phyloP scores from a whole-genome alignment of 352 stramenopile species.

The Pythium aquatile region DNA sequence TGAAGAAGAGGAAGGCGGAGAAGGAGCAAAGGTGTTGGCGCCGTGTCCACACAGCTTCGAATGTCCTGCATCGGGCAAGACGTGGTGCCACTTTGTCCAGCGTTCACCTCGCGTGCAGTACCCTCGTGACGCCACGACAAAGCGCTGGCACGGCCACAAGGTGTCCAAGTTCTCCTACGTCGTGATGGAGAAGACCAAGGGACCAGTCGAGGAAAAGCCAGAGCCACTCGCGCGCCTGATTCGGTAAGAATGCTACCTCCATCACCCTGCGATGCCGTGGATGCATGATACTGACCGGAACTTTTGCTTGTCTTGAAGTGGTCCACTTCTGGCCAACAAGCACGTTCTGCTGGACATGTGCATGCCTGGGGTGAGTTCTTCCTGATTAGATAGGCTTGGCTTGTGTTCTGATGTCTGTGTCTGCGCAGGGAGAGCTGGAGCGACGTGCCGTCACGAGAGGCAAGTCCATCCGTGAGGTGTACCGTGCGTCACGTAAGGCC shows the following conservation, averaged over 20 bases:
- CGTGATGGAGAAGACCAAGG: slow-evolving; percentile 69
- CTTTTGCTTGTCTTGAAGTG: slow-evolving; percentile 22
- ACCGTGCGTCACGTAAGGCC: slow-evolving; percentile 77
- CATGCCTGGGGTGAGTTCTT: slow-evolving; percentile 58
- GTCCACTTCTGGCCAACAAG: slow-evolving; percentile 65
- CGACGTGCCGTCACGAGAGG: slow-evolving; percentile 73
- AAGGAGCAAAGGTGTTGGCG: slow-evolving; percentile 55
- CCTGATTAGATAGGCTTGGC: neutral
- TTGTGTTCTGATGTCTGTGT: slow-evolving; percentile 15
- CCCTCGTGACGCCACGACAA: slow-evolving; percentile 69
- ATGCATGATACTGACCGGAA: no score
- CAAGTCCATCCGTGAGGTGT: slow-evolving; percentile 74
- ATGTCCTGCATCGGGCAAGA: slow-evolving; percentile 66
- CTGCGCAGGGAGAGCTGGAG: slow-evolving; percentile 61
- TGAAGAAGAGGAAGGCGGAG: slow-evolving; percentile 26
- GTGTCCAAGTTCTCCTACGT: slow-evolving; percentile 88
- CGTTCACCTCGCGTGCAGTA: slow-evolving; percentile 67
- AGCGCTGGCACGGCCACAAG: slow-evolving; percentile 84
- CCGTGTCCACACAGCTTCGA: slow-evolving; percentile 75
- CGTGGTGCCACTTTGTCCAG: slow-evolving; percentile 88
- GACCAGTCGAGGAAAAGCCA: slow-evolving; percentile 25
- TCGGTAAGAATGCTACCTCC: slow-evolving; percentile 27
- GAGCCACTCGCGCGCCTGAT: slow-evolving; percentile 60
- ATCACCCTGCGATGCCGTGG: neutral
- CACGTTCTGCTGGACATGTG: slow-evolving; percentile 85